Conservation (phyloP, 2,329 filamentous ascomycete genomes). For the Dryadomyces quercus-mongolicae region DNA sequence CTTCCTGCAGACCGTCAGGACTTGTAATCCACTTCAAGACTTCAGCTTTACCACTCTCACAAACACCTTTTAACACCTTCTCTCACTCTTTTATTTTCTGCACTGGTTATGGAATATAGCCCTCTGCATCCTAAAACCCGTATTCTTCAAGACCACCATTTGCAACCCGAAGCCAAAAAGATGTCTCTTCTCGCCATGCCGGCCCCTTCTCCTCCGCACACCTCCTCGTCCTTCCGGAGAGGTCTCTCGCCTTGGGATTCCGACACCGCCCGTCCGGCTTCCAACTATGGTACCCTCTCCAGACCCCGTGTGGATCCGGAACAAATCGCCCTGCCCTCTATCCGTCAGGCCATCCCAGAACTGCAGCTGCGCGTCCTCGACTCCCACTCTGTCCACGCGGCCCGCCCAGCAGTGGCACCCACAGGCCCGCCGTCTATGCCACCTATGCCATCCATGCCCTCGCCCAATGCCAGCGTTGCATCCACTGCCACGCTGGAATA, state of each 20-base stretch:
- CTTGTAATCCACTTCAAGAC: too few species aligned
- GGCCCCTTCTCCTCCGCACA: conserved; percentile 24
- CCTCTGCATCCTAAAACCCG: conserved; percentile 14
- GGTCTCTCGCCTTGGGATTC: conserved; percentile 21
- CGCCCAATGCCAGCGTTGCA: conserved; percentile 20
- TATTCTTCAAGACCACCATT: conserved; percentile 14
- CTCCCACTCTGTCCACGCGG: conserved; percentile 8
- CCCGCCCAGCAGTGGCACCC: neutral
- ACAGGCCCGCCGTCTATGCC: conserved; percentile 7
- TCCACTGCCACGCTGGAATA: conserved; percentile 26
- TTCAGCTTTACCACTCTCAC: too few species aligned
- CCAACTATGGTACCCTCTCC: neutral
- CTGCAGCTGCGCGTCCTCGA: conserved; percentile 15
- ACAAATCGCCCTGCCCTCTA: conserved; percentile 33
- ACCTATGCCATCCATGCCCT: conserved; percentile 18
- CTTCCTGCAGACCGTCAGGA: neutral
- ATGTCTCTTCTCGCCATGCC: conserved; percentile 40
- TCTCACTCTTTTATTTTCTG: too few species aligned
- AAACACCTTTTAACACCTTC: too few species aligned
- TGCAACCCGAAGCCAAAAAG: conserved; percentile 16
- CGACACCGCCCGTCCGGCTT: neutral
- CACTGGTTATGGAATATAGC: neutral
- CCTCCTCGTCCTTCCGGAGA: conserved; percentile 22
- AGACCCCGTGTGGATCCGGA: neutral
- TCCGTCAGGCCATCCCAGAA: conserved; percentile 27